Base-by-base conservation (phyloP, 805 yeast species). In the Tetrapisispora namnaoensis region DNA sequence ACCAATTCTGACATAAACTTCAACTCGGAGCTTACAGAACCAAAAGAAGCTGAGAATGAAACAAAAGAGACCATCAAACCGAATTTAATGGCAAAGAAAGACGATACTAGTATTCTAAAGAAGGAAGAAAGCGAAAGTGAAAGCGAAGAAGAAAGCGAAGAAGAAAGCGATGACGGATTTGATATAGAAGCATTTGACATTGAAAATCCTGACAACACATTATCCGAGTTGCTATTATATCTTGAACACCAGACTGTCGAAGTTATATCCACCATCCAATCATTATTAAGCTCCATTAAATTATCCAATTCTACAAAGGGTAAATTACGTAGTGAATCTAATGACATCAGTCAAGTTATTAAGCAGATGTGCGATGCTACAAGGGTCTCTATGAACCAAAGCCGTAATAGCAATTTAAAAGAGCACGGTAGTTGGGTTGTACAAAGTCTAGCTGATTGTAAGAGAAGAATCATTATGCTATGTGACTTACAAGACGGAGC, bases 361-460 rank as follows among this genome's bases (percentile, higher is more conserved):
- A 74, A 78, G 32, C 90, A 85, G 60, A 90, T 91, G 96, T 81
- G 89, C 5, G 90, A 81, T 54, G 95, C 96, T 42, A 87, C 97
- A 2, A 82, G 82, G 56, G 78, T 80, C 4, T 82, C 95, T 24
- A 88, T 90, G 95, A 78, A 81, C 55, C 96, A 88, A 67, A 84
- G 93, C 37, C 78, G 95, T 60, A 87, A 90, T 66, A 78, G 80
- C 45, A 83, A 83, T 60, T 77, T 90, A 57, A 86, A 84, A 70
- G 95, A 87, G 51, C 95, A 89, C 66, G 96, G 96, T 2, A 75
- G 78, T 49, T 91, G 95, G 84, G 95, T 91, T 52, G 91, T 90
- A 44, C 84, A 81, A 57, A 85, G 86, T 57, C 74, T 91, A 60
- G 81, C 80, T 42, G 96, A 89, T 64, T 90, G 96, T 68, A 78